A percentile compares a stretch with the other conserved stretches of the same genome.
Evolutionary conservation across 2,329 filamentous ascomycete genomes (phyloP).

Genomic region (Alternaria conjuncta): DNA sequence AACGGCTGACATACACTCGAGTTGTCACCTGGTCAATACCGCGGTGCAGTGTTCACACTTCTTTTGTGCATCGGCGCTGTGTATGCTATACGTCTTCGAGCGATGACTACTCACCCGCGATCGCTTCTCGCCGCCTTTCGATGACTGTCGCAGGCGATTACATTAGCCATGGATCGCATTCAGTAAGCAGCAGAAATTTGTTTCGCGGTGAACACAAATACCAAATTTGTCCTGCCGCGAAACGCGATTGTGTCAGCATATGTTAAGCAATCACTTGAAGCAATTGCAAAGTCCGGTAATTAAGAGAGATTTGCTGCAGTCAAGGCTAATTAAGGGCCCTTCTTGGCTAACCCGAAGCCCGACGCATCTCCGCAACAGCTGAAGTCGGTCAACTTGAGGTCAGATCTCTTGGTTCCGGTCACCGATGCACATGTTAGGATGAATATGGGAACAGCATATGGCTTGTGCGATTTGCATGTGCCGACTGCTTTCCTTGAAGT

Average conservation of each 20-base stretch:
- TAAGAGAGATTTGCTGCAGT: conserved; percentile 18
- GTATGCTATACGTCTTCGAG: neutral
- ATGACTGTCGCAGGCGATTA: conserved; percentile 1
- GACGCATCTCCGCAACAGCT: neutral
- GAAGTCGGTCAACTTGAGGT: neutral
- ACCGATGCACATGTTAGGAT: conserved; percentile 10
- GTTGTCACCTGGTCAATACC: neutral
- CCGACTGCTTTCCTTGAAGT: neutral
- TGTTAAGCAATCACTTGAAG: conserved; percentile 24
- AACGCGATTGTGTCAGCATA: conserved; percentile 37
- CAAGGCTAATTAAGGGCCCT: conserved; percentile 30
- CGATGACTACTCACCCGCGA: conserved; percentile 3
- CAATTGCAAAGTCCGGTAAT: conserved; percentile 30
- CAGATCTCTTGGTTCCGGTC: conserved; percentile 3
- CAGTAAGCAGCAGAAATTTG: conserved; percentile 23
- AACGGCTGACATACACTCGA: neutral
- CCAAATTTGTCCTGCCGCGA: conserved; percentile 1
- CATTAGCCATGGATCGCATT: conserved; percentile 26
- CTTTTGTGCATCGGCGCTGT: neutral
- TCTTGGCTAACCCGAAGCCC: neutral
- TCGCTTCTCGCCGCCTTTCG: neutral
- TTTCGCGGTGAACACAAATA: neutral
- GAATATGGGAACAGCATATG: neutral
- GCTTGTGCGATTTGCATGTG: neutral
- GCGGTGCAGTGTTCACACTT: neutral